Percentiles rank a stretch among this genome's conserved stretches.
These are phyloP conservation scores for Citrullus colocynthis DNA, from an alignment of 306 rosid genomes.

Conservation along the genomic window DNA sequence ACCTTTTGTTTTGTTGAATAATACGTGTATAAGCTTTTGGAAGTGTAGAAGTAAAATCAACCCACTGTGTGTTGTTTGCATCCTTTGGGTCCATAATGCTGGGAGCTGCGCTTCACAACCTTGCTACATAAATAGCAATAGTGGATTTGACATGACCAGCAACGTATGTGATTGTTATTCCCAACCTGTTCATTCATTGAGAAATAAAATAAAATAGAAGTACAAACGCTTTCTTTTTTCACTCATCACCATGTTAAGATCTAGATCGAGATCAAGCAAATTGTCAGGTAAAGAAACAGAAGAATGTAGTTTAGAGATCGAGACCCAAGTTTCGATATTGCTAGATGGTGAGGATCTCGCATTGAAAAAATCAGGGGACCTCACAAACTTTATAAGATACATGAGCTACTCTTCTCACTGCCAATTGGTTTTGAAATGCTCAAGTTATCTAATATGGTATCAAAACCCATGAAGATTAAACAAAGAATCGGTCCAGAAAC, in stretches of 20 bases:
- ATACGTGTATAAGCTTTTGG: not conserved
- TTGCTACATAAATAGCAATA: constrained; percentile 68
- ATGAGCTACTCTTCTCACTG: no score
- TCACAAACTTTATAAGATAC: no score
- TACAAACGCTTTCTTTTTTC: not conserved
- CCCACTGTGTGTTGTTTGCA: constrained; percentile 71
- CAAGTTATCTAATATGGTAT: no score
- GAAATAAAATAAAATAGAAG: not conserved
- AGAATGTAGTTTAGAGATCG: not conserved
- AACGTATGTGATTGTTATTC: constrained; percentile 71
- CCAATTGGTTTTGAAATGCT: no score
- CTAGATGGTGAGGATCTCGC: no score
- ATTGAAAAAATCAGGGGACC: no score
- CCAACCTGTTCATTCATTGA: constrained; percentile 40
- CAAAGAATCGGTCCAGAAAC: no score
- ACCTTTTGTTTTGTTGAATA: not conserved
- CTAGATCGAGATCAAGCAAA: not conserved
- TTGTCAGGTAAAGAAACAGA: not conserved
- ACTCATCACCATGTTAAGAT: not conserved
- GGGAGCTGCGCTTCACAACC: constrained; percentile 49
- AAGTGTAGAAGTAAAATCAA: constrained; percentile 13
- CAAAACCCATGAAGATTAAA: no score
- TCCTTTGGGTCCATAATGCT: constrained; percentile 76
- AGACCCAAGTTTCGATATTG: not conserved
- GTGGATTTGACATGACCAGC: constrained; percentile 83